phyloP scores from a whole-genome alignment of 1,139 yeast genomes.

The Yamadazyma mexicana region DNA sequence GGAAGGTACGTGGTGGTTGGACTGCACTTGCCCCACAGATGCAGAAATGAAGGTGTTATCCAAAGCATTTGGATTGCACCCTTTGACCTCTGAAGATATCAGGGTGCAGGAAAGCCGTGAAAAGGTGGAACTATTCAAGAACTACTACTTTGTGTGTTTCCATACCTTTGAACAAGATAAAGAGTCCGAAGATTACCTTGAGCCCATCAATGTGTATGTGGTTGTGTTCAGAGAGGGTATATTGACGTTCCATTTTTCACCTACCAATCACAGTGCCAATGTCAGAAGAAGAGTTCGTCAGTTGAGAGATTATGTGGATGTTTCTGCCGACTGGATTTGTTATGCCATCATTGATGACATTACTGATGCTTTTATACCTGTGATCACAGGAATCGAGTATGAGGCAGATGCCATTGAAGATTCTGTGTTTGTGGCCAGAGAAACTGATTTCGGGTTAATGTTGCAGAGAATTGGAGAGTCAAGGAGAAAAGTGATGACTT shows the following conservation, averaged over 20 bases:
- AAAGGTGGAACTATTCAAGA: conserved; percentile 74
- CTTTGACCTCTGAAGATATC: conserved; percentile 82
- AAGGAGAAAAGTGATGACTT: conserved; percentile 86
- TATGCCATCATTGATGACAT: conserved; percentile 93
- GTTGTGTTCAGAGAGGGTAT: conserved; percentile 87
- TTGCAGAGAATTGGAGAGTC: conserved; percentile 83
- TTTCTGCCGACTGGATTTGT: conserved; percentile 90
- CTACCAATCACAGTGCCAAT: conserved; percentile 78
- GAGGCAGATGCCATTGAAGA: conserved; percentile 95
- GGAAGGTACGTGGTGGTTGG: conserved; percentile 78
- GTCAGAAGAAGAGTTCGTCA: conserved; percentile 92
- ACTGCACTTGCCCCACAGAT: conserved; percentile 68
- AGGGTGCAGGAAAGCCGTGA: conserved; percentile 85
- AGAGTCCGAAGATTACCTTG: conserved; percentile 78
- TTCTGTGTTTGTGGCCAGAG: conserved; percentile 46
- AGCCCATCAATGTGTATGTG: conserved; percentile 84
- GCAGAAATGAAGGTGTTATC: conserved; percentile 65
- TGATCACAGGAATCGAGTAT: conserved; percentile 79
- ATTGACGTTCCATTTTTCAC: conserved; percentile 81
- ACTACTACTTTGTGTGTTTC: conserved; percentile 79
- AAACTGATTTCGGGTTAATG: conserved; percentile 66
- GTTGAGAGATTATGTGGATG: conserved; percentile 81
- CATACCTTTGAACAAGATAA: conserved; percentile 77
- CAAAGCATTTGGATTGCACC: conserved; percentile 77
- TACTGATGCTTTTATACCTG: conserved; percentile 91